These are phyloP conservation scores for Punica granatum DNA, from an alignment of 345 rosid species.

Conservation along the genomic window DNA sequence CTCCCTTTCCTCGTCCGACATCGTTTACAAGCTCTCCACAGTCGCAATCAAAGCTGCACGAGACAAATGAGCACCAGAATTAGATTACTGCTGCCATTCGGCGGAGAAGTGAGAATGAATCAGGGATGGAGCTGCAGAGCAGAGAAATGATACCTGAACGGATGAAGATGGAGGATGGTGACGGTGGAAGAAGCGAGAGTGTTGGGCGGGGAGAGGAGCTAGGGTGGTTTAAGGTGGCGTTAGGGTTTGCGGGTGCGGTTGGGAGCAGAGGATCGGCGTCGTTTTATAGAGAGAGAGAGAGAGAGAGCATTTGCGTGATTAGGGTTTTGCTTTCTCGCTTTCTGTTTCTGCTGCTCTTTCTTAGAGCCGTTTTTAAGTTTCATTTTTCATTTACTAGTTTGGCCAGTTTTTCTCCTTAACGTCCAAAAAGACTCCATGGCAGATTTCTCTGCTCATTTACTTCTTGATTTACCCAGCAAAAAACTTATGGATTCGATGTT, in stretches of 20 bases:
- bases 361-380: not conserved
- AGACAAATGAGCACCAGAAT: not conserved
- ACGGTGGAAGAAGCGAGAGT: not conserved
- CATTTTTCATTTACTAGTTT: not conserved
- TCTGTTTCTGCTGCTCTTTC: not conserved
- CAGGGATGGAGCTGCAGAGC: not conserved
- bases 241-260: not conserved
- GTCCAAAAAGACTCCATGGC: too few relatives aligned
- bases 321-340: not conserved
- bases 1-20: constrained; percentile 98
- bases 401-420: too few relatives aligned
- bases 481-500: too few relatives aligned
- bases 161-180: not conserved
- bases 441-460: too few relatives aligned
- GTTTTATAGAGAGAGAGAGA: not conserved
- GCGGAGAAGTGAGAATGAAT: not conserved
- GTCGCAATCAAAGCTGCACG: not conserved
- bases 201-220: not conserved
- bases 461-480: too few relatives aligned
- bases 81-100: not conserved
- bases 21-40: constrained; percentile 24
- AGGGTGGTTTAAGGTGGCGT: not conserved
- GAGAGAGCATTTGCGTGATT: not conserved
- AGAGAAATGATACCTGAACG: too few relatives aligned
- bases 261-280: not conserved